A percentile compares a stretch with the other conserved stretches of the same genome.
Conservation (phyloP, 768 basidiomycete species). For the Mycena epipterygia region DNA sequence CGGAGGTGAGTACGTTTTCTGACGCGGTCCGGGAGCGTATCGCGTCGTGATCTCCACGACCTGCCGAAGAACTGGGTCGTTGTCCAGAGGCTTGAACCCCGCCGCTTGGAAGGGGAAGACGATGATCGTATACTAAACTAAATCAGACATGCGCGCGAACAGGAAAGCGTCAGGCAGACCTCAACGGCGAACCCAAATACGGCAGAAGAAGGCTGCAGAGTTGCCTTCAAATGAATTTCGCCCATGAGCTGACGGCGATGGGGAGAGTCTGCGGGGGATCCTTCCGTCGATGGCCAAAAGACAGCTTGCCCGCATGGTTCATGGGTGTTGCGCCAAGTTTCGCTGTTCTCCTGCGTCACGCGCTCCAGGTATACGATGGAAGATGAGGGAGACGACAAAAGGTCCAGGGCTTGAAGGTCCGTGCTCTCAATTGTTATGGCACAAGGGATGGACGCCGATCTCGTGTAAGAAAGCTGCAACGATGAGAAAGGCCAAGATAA, state of each 20-base stretch:
- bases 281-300: conserved; percentile 34
- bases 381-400: conserved; percentile 23
- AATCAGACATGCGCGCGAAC: neutral
- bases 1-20: conserved; percentile 25
- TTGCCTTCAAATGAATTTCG: conserved; percentile 28
- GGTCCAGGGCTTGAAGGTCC: conserved; percentile 31
- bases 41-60: conserved; percentile 31
- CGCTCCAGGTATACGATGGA: conserved; percentile 33
- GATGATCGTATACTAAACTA: conserved; percentile 29
- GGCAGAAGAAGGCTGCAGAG: conserved; percentile 25
- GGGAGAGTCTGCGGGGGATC: conserved; percentile 13
- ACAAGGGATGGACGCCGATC: conserved; percentile 27
- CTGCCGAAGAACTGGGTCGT: conserved; percentile 20
- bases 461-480: conserved; percentile 30
- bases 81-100: conserved; percentile 26
- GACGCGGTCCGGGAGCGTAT: conserved; percentile 29
- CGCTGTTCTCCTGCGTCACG: conserved; percentile 1
- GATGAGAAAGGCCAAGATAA: neutral
- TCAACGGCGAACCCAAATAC: conserved; percentile 25
- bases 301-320: conserved; percentile 32
- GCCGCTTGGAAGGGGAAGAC: conserved; percentile 34
- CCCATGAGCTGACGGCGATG: conserved; percentile 31
- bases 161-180: conserved; percentile 8
- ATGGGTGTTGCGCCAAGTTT: neutral
- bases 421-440: conserved; percentile 23